These are phyloP conservation scores for Prunus yedoensis DNA, from an alignment of 331 rosid genomes.

Conservation along the genomic window DNA sequence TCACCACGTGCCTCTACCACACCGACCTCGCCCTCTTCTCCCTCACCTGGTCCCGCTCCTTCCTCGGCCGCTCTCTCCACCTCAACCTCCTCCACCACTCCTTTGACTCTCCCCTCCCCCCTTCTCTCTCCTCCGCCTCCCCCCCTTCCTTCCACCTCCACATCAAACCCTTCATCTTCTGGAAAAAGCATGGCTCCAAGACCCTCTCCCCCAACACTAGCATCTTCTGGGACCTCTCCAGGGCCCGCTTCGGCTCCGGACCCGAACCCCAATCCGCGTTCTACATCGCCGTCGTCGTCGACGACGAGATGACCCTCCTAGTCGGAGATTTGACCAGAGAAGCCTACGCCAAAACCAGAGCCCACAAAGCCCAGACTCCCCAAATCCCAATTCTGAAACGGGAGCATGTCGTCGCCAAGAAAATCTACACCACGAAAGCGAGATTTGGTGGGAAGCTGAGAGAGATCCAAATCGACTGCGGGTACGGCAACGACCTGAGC, in stretches of 20 bases:
- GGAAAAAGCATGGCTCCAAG: conserved; percentile 77
- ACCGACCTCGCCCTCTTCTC: conserved; percentile 65
- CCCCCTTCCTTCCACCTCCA: conserved; percentile 49
- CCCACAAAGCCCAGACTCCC: conserved; percentile 11
- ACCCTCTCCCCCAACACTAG: conserved; percentile 49
- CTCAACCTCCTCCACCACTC: conserved; percentile 54
- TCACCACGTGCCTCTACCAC: conserved; percentile 70
- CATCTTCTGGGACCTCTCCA: conserved; percentile 74
- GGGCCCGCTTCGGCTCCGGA: conserved; percentile 52
- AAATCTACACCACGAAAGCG: conserved; percentile 56
- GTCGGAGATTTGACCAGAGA: conserved; percentile 63
- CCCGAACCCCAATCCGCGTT: conserved; percentile 69
- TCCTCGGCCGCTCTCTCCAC: conserved; percentile 77
- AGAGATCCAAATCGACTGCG: conserved; percentile 66
- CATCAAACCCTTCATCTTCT: conserved; percentile 75
- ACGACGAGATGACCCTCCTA: conserved; percentile 54
- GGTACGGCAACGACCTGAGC: conserved; percentile 44
- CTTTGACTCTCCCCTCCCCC: conserved; percentile 55
- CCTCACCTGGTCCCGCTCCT: conserved; percentile 82
- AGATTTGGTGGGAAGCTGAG: conserved; percentile 61
- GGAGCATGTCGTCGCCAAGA: conserved; percentile 66
- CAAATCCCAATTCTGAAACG: conserved; percentile 56
- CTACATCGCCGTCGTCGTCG: conserved; percentile 69
- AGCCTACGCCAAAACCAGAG: conserved; percentile 57
- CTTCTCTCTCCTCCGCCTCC: conserved; percentile 29